Conservation (phyloP, 2,329 filamentous ascomycete species). For the Penicillium sp. region DNA sequence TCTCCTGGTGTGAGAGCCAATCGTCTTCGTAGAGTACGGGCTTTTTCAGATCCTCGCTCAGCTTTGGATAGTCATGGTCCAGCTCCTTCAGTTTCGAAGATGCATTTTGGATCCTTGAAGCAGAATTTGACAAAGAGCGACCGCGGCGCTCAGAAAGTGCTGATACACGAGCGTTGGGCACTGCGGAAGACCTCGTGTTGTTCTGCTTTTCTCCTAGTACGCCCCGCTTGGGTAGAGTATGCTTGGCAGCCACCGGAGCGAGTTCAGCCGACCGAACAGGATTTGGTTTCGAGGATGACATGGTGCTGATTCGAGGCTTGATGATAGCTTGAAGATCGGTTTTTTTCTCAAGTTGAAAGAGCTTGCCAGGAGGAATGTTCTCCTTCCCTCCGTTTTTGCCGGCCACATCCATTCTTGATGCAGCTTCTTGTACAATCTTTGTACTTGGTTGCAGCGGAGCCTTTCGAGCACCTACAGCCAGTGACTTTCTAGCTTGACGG, state of each 20-base stretch:
- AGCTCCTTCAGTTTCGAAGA: conserved; percentile 26
- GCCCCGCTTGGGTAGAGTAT: neutral
- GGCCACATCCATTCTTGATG: conserved; percentile 46
- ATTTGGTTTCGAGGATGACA: conserved; percentile 6
- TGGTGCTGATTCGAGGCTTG: neutral
- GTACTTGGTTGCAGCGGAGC: conserved; percentile 50
- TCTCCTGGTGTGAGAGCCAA: conserved; percentile 63
- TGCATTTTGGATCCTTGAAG: conserved; percentile 34
- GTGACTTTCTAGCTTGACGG: conserved; percentile 27
- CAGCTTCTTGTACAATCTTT: conserved; percentile 42
- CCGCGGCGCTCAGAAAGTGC: conserved; percentile 14
- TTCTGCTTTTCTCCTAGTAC: conserved; percentile 15
- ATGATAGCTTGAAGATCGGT: neutral
- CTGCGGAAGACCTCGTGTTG: conserved; percentile 5
- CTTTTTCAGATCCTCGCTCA: conserved; percentile 55
- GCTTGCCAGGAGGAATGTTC: conserved; percentile 56
- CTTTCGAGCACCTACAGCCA: conserved; percentile 29
- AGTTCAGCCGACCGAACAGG: neutral
- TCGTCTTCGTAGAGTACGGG: conserved; percentile 63
- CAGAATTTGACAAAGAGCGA: conserved; percentile 22
- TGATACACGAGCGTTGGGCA: conserved; percentile 9
- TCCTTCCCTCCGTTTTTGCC: conserved; percentile 62
- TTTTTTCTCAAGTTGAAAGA: conserved; percentile 21
- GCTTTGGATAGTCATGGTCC: conserved; percentile 49
- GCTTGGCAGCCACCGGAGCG: neutral